These are phyloP conservation scores for Dioscorea dumetorum DNA, from an alignment of 106 monocot species.

Conservation along the genomic window DNA sequence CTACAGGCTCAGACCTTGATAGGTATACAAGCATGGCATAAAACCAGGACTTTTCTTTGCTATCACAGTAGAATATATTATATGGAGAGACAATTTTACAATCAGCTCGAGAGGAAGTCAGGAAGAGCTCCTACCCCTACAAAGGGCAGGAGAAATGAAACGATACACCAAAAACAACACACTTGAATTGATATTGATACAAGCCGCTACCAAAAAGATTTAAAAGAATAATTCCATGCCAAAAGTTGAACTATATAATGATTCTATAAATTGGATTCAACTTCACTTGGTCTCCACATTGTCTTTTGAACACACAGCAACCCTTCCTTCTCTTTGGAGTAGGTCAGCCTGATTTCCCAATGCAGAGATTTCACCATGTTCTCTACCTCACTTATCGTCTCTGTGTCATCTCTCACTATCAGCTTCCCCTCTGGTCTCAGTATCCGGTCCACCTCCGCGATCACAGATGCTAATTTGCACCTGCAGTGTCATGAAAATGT, in stretches of 20 bases:
- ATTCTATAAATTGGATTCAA: too few species aligned
- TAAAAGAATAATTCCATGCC: too few species aligned
- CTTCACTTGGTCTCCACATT: slow-evolving; percentile 35
- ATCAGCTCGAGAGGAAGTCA: too few species aligned
- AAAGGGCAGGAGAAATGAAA: too few species aligned
- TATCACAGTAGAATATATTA: too few species aligned
- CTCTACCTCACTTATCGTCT: slow-evolving; percentile 37
- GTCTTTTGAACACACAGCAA: slow-evolving; percentile 52
- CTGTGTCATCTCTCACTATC: slow-evolving; percentile 47
- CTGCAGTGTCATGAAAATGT: slow-evolving; percentile 14
- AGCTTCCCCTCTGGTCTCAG: slow-evolving; percentile 54
- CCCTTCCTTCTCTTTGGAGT: slow-evolving; percentile 43
- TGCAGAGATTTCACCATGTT: slow-evolving; percentile 38
- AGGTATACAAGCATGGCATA: too few species aligned
- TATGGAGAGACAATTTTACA: too few species aligned
- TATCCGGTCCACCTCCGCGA: slow-evolving; percentile 57
- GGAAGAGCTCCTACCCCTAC: too few species aligned
- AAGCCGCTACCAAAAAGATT: neutral
- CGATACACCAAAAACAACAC: neutral
- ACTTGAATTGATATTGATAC: neutral
- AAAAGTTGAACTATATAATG: too few species aligned
- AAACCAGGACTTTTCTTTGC: too few species aligned
- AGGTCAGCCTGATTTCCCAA: slow-evolving; percentile 37
- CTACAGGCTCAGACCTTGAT: too few species aligned
- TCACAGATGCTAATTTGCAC: slow-evolving; percentile 38